These are phyloP conservation scores for Coelastrella sp. DNA, from an alignment of 139 green algal genomes.

Conservation along the genomic window DNA sequence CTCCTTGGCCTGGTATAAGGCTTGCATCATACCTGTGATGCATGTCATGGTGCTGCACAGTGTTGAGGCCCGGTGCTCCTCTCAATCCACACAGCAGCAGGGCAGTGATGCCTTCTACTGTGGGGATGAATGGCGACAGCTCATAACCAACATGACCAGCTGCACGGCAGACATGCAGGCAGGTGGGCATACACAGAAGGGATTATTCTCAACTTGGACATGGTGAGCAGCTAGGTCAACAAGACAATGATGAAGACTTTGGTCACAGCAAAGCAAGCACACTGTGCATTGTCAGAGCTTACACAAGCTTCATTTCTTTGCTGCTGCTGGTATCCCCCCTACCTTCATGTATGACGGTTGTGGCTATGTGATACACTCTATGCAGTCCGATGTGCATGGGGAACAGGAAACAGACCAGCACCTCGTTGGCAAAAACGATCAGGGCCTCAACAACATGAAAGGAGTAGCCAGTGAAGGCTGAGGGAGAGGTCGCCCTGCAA, in stretches of 20 bases:
- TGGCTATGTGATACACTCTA: constrained; percentile 87
- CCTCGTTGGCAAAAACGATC: constrained; percentile 93
- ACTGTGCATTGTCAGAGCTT: no score
- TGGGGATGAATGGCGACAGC: constrained; percentile 88
- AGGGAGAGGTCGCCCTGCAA: constrained; percentile 80
- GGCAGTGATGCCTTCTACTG: constrained; percentile 53
- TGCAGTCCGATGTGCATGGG: constrained; percentile 86
- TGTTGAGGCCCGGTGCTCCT: constrained; percentile 73
- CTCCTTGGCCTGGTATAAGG: no score
- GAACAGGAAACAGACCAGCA: constrained; percentile 83
- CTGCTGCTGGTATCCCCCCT: no score
- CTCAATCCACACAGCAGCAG: constrained; percentile 7
- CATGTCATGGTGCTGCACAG: constrained; percentile 93
- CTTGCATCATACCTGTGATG: constrained; percentile 85
- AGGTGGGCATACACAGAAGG: no score
- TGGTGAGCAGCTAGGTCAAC: no score
- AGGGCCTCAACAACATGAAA: constrained; percentile 86
- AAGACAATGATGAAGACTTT: no score
- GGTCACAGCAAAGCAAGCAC: no score
- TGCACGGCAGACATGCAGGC: no score
- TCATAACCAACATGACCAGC: constrained; percentile 91
- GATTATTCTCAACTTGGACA: no score
- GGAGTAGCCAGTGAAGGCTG: constrained; percentile 87
- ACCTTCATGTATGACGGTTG: constrained; percentile 89
- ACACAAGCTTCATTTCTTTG: constrained; percentile 49